Evolutionary conservation across 768 basidiomycete genomes (phyloP), one percentile per base, ranked within the genome.

Genomic region (Phylloporus sp.): DNA sequence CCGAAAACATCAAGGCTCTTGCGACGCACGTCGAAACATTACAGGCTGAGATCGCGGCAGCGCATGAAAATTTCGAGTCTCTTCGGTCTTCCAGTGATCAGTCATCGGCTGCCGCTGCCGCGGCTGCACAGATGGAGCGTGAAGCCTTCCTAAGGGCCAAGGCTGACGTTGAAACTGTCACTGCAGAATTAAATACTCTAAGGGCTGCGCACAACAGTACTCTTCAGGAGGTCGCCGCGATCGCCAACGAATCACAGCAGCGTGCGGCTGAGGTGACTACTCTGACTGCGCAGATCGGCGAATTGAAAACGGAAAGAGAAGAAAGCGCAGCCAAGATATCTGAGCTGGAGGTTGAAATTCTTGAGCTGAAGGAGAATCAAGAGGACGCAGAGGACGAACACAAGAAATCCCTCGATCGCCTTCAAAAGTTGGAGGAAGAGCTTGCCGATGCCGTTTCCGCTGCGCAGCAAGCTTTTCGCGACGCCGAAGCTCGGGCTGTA

Each of bases 321-420:
- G 87, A 89, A 48, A 80, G 69, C 33, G 77, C 81, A 9, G 71
- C 69, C 58, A 88, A 82, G 64, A 69, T 90, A 5, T 87, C 86
- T 0, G 89, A 92, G 57, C 71, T 90, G 21, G 90, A 92, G 68
- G 69, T 92, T 40, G 87, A 91, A 61, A 75, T 90, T 33, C 64
- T 90, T 47, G 89, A 91, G 66, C 58, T 84, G 49, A 86, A 76
- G 63, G 89, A 92, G 60, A 71, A 71, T 33, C 78, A 79, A 50
- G 89, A 90, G 54, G 65, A 65, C 17, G 69, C 74, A 6, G 81
- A 85, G 56, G 87, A 88, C 45, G 75, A 75, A 24, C 78, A 74
- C 40, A 70, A 67, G 37, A 68, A 69, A 49, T 62, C 74, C 10
- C 57, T 75, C 31, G 63, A 68, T 10, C 75, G 67, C 37, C 68